Evolutionary conservation across 2,329 filamentous ascomycete genomes (phyloP).

Genomic region (Alternaria infectoria): DNA sequence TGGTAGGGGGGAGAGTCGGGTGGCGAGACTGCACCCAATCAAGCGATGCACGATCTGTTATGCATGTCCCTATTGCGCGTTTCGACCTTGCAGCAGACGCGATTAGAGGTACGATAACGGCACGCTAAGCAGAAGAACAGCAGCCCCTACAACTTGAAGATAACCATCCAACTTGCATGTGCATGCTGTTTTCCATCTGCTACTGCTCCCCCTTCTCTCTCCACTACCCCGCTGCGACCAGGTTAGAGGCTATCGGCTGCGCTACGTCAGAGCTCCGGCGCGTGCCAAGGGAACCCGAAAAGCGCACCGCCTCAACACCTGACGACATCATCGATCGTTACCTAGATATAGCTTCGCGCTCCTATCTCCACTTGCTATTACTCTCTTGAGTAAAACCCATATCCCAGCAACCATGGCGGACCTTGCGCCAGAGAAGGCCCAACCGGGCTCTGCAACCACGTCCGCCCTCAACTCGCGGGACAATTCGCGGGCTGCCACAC

Average conservation of each 20-base stretch:
- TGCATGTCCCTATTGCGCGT: conserved; percentile 31
- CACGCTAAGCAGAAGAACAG: conserved; percentile 25
- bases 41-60: conserved; percentile 32
- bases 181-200: neutral
- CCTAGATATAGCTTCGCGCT: neutral
- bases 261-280: conserved; percentile 28
- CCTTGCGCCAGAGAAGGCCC: conserved; percentile 35
- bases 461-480: conserved; percentile 43
- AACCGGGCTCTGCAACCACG: conserved; percentile 31
- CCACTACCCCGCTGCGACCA: conserved; percentile 10
- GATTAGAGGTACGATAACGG: conserved; percentile 22
- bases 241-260: conserved; percentile 23
- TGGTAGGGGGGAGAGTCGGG: conserved; percentile 21
- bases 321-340: conserved; percentile 13
- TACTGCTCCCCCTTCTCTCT: neutral
- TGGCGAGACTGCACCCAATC: conserved; percentile 36
- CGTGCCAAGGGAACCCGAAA: conserved; percentile 15
- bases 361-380: neutral
- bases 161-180: neutral
- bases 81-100: conserved; percentile 24
- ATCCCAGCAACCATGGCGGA: conserved; percentile 38
- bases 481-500: conserved; percentile 46
- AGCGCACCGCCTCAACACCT: conserved; percentile 22
- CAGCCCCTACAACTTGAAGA: conserved; percentile 7
- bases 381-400: conserved; percentile 6